phyloP scores from a whole-genome alignment of 1,139 yeast genomes.

The Saccharomycopsis phalli region DNA sequence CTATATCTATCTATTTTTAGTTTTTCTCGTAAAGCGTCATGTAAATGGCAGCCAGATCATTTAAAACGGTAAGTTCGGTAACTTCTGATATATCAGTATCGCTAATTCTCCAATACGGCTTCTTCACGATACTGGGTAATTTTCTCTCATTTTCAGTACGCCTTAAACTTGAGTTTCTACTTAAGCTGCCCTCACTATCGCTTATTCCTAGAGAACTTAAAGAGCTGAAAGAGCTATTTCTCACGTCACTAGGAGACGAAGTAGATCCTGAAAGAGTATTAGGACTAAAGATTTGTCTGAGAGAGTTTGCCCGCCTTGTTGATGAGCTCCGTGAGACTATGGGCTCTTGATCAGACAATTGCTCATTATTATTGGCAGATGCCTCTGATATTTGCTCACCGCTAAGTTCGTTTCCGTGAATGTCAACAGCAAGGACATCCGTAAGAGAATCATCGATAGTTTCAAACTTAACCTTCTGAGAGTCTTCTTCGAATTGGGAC shows the following conservation, averaged over 20 bases:
- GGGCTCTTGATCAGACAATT: background rate
- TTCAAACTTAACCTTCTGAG: background rate
- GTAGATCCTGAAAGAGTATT: constrained; percentile 6
- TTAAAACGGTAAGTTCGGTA: constrained; percentile 48
- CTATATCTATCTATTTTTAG: background rate
- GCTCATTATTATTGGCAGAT: background rate
- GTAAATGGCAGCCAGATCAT: constrained; percentile 68
- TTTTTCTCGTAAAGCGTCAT: constrained; percentile 66
- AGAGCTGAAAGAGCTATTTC: constrained; percentile 1
- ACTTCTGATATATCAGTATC: constrained; percentile 66
- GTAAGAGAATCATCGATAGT: background rate
- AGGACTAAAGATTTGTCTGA: constrained; percentile 2
- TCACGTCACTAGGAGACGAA: constrained; percentile 5
- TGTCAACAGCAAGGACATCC: constrained; percentile 12
- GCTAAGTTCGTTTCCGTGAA: constrained; percentile 10
- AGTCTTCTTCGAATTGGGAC: background rate
- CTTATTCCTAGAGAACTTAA: background rate
- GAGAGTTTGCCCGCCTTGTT: background rate
- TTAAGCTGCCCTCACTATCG: constrained; percentile 5
- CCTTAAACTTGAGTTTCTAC: background rate
- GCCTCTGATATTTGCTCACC: background rate
- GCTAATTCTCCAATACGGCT: constrained; percentile 82
- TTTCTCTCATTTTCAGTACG: background rate
- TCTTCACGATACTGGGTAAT: constrained; percentile 28
- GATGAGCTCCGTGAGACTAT: background rate